A percentile compares a stretch with the other conserved stretches of the same genome.
Evolutionary conservation across 2,329 filamentous ascomycete genomes (phyloP).

Genomic region (Penicillium sp.): DNA sequence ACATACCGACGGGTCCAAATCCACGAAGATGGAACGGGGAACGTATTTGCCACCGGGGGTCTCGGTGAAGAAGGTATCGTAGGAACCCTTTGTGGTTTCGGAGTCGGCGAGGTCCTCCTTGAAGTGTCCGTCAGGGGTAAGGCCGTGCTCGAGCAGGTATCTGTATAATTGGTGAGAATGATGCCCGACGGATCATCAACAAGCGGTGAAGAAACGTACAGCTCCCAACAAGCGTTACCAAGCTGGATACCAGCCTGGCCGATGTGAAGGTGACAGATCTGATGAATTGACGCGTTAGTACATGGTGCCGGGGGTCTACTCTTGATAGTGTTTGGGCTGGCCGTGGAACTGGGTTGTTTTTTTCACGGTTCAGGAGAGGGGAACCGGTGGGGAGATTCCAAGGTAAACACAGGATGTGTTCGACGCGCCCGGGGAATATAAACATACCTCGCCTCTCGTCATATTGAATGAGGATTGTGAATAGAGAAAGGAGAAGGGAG

Average conservation of each 20-base stretch:
- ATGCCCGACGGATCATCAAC: constrained; percentile 12
- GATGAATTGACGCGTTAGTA: constrained; percentile 13
- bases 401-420: constrained; percentile 18
- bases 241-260: constrained; percentile 69
- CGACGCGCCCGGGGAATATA: neutral
- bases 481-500: neutral
- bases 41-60: constrained; percentile 67
- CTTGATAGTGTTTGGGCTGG: neutral
- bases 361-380: constrained; percentile 18
- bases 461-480: constrained; percentile 23
- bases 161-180: constrained; percentile 35
- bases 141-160: constrained; percentile 67
- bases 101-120: constrained; percentile 53
- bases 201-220: constrained; percentile 53
- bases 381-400: constrained; percentile 12
- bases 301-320: neutral
- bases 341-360: constrained; percentile 1
- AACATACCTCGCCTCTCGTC: constrained; percentile 37
- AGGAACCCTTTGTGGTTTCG: constrained; percentile 54
- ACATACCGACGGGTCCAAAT: constrained; percentile 62
- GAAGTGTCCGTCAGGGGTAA: constrained; percentile 60
- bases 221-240: constrained; percentile 68
- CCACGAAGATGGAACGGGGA: constrained; percentile 67
- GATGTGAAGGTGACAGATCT: constrained; percentile 69
- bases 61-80: constrained; percentile 68